A percentile compares a stretch with the other conserved stretches of the same genome.
Evolutionary conservation across 345 rosid genomes (phyloP).

Genomic region (Draba incana): DNA sequence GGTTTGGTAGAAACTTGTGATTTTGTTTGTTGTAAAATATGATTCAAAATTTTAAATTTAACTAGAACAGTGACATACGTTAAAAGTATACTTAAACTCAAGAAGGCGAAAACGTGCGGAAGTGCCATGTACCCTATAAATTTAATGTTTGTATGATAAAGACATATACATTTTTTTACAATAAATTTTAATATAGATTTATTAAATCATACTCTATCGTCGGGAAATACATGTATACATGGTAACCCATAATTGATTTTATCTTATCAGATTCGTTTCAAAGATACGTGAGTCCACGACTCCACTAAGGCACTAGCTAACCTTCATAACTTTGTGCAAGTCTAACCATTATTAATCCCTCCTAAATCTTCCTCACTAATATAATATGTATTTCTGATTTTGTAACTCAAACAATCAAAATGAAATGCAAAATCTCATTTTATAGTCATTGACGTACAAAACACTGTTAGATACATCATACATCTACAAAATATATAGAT

Average conservation of each 20-base stretch:
- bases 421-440: background rate
- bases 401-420: conserved; percentile 1
- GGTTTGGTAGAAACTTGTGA: background rate
- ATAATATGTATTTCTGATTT: background rate
- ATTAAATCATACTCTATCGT: conserved; percentile 1
- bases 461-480: conserved; percentile 11
- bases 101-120: conserved; percentile 35
- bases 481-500: background rate
- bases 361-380: background rate
- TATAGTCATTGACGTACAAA: background rate
- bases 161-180: conserved; percentile 16
- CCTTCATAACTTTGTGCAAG: conserved; percentile 20
- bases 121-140: conserved; percentile 19
- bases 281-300: conserved; percentile 40
- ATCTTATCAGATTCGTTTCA: background rate
- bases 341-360: conserved; percentile 19
- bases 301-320: conserved; percentile 28
- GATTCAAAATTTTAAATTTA: background rate
- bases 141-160: conserved; percentile 20
- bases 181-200: background rate
- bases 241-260: conserved; percentile 22
- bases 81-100: background rate
- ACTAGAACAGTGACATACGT: conserved; percentile 11
- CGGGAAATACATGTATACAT: background rate
- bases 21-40: background rate